phyloP scores from a whole-genome alignment of 148 eudicot species.

The Rhododendron vialii region DNA sequence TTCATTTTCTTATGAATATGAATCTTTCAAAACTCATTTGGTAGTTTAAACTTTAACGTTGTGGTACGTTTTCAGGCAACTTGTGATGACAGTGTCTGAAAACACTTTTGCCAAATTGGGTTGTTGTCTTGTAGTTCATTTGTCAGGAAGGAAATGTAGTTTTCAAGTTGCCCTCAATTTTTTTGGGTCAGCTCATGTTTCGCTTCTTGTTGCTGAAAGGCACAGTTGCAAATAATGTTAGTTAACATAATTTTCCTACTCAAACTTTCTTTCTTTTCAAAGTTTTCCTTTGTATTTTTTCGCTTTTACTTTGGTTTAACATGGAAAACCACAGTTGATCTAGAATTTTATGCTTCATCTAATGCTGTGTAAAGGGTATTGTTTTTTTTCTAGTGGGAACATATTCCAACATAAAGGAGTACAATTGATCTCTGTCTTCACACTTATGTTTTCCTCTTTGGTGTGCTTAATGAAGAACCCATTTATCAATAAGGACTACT shows the following conservation, averaged over 20 bases:
- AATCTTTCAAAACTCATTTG: neutral
- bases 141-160: neutral
- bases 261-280: neutral
- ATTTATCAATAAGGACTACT: neutral
- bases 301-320: neutral
- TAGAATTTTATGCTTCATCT: neutral
- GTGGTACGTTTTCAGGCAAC: neutral
- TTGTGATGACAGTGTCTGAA: neutral
- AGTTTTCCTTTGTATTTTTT: neutral
- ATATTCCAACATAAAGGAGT: neutral
- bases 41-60: neutral
- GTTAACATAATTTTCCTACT: neutral
- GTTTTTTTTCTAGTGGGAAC: neutral
- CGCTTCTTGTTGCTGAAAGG: neutral
- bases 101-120: neutral
- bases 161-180: neutral
- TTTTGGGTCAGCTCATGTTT: neutral
- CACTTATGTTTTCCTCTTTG: neutral
- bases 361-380: neutral
- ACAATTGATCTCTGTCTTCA: neutral
- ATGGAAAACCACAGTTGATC: neutral
- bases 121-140: neutral
- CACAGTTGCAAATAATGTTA: neutral
- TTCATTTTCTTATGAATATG: neutral
- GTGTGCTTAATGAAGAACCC: neutral